Percentiles rank a stretch among this genome's conserved stretches.
Conservation (phyloP, 345 rosid species). For the Mercurialis annua region DNA sequence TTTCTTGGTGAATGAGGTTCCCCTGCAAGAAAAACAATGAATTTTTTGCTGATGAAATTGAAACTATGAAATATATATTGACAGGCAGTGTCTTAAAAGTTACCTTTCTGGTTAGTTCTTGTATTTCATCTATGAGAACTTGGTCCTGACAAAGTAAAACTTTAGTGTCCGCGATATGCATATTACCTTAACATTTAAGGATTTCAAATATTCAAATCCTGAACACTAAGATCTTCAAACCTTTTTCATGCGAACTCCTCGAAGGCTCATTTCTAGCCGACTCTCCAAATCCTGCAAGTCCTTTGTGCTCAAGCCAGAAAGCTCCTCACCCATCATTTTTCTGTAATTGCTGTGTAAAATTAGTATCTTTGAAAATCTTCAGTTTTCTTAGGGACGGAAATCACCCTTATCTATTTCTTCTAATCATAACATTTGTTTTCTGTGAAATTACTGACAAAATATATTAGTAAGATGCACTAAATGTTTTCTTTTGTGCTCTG, state of each 20-base stretch:
- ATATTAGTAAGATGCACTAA: background rate
- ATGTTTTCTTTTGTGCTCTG: background rate
- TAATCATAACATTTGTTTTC: background rate
- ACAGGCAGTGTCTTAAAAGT: conserved; percentile 10
- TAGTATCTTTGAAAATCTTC: background rate
- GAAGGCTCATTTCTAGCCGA: conserved; percentile 51
- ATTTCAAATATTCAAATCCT: conserved; percentile 9
- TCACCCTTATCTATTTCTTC: background rate
- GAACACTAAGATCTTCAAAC: conserved; percentile 30
- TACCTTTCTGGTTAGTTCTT: conserved; percentile 57
- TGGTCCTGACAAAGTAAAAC: conserved; percentile 46
- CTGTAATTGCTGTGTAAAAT: conserved; percentile 35
- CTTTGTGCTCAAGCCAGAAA: conserved; percentile 49
- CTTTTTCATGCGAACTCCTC: conserved; percentile 56
- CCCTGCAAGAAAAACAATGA: conserved; percentile 44
- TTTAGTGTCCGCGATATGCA: conserved; percentile 11
- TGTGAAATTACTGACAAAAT: background rate
- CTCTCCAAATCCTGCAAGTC: conserved; percentile 60
- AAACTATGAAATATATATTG: conserved; percentile 9
- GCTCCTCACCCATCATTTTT: conserved; percentile 79
- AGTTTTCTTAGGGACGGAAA: conserved; percentile 1
- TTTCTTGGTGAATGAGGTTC: conserved; percentile 55
- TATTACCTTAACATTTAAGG: conserved; percentile 3
- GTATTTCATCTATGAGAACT: conserved; percentile 56
- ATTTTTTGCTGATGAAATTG: conserved; percentile 19